Base-by-base conservation (phyloP, 2,329 filamentous ascomycete genomes). In the Pseudocercospora vitis region DNA sequence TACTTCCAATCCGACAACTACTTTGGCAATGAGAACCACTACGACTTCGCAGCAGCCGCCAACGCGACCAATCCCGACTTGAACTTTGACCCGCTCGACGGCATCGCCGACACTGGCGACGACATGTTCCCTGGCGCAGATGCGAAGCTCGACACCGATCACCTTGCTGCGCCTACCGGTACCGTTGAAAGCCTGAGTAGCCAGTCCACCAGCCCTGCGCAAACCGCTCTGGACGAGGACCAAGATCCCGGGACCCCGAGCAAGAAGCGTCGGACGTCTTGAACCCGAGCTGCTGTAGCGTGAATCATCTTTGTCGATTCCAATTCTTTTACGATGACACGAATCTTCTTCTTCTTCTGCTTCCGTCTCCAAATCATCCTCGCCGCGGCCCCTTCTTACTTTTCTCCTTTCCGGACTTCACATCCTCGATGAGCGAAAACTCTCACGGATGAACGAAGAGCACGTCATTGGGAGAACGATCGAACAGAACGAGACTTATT, bases 161-260 rank as follows among this genome's bases (percentile, higher is more conserved):
- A 58, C 46, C 46, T 58, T 18, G 48, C 39, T 7, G 52, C 40
- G 12, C 42, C 44, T 12, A 26, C 37, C 29, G 61, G 70, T 8
- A 63, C 61, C 9, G 65, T 76, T 2, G 74, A 76, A 58, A 76
- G 73, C 55, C 58, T 75, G 26, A 73, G 69, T 45, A 73, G 71
- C 37, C 68, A 65, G 31, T 70, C 66, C 4, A 70, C 73, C 2
- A 71, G 66, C 49, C 73, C 74, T 0, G 63, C 60, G 7, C 56
- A 46, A 6, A 49, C 52, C 26, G 54, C 49, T n/a, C 53, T 33
- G 3, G 59, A 51, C 16, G 54, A 33, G 11, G 51, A 59, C 7
- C 14, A 24, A 12, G 60, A 66, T 29, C 54, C 57, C 21, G 61
- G 59, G 8, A 64, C 60, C 23, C 59, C 61, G 14, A 61, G 61